Base-by-base conservation (phyloP, 306 rosid species). In the Hippophae rhamnoides region DNA sequence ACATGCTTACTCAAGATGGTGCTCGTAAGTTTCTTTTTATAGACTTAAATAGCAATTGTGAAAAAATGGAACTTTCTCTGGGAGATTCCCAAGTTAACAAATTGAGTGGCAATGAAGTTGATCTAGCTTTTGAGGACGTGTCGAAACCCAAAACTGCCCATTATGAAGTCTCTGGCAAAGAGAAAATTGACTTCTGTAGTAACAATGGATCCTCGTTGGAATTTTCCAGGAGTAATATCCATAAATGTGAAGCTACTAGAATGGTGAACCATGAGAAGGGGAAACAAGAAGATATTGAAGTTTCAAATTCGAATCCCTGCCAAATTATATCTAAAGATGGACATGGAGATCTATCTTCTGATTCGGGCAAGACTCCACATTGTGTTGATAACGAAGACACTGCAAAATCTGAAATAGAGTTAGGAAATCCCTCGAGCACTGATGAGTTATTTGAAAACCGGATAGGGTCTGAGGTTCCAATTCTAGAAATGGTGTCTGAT, bases 1-100 rank as follows among this genome's bases (percentile, higher is more conserved):
- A 67, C 46, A 46, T 47, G 41, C 52, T 60, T 63, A 67, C 58
- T 44, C 65, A 62, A 50, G 72, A 72, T 58, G 77, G 54, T 62
- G 48, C 63, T 52, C 64, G 51, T 55, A 61, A 67, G 56, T 59
- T 62, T 47, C 47, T 51, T 23, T 54, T 54, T 41, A 41, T 57
- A 13, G 64, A 59, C 57, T 72, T 57, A 64, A 61, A 52, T n/a
- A 57, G 66, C 43, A 47, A 58, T 46, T 54, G 45, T 60, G 74
- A 63, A 57, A 58, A 41, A 11, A 27, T 48, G 43, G 78, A 69
- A 55, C 55, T 48, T 41, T 44, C 46, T 11, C 14, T 52, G n/a
- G 57, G 57, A 46, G 49, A 3, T 53, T 57, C 69, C 52, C 66
- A 64, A 41, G 56, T 25, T 50, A 7, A 68, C n/a, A 71, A 43